Base-by-base conservation (phyloP, 495 filamentous ascomycete species). In the Penicillium cataractarum region DNA sequence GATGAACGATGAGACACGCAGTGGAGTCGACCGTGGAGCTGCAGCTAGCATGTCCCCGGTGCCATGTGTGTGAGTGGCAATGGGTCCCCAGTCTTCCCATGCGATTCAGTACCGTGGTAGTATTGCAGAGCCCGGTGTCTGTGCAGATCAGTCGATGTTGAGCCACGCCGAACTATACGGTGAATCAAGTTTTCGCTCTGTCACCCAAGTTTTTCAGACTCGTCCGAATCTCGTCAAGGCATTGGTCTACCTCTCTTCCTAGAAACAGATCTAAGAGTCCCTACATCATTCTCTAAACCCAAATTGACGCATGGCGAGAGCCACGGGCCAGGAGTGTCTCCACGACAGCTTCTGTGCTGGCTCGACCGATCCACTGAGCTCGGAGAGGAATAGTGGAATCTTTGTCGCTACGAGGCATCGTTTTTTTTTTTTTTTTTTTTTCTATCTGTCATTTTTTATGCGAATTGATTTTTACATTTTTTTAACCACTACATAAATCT, bases 21-120 rank as follows among this genome's bases (percentile, higher is more conserved):
- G 56, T 70, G 67, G 67, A 50, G 62, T n/a, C 59, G 49, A 31
- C 19, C 52, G 46, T 52, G 33, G 48, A 40, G 21, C 32, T 63
- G 55, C 58, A 58, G 24, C 26, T 51, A 56, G 39, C 55, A 31
- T 32, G 59, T 40, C 61, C 57, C 55, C 48, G 44, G 40, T 60
- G 54, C 62, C 65, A 69, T 71, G 66, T 68, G 29, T 31, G 29
- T 31, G 61, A 57, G 50, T 63, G 60, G 57, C 63, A 61, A 54
- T 58, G 53, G 60, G 49, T 46, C 58, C 53, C 57, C n/a, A 26
- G 42, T 50, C 32, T 22, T 21, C 64, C n/a, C 65, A 68, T 64
- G 60, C 62, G 60, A 69, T 59, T n/a, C 49, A 12, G 44, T 57
- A 49, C 52, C 46, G 53, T 69, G 65, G 66, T 55, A 58, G 29